Evolutionary conservation across 2,329 filamentous ascomycete genomes (phyloP), one percentile per base, ranked within the genome.

Genomic region (Clonostachys chloroleuca): DNA sequence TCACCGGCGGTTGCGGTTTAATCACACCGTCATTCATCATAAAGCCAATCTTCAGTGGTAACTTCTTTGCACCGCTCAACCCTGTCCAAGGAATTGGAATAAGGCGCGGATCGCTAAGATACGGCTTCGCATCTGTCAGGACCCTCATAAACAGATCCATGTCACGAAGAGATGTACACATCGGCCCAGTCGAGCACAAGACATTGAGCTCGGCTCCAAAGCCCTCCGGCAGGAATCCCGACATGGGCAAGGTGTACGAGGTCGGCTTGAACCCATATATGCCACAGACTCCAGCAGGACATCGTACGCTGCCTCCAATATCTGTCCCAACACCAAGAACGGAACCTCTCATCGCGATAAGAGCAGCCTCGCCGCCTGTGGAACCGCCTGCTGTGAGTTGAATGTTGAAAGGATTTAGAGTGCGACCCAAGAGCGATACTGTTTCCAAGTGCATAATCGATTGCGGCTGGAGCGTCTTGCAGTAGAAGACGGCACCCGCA

Each of bases 391-490:
- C 73, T 0, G 78, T 81, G 35, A 84, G 68, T 17, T 72, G 65
- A 1, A 78, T 72, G 50, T 86, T 86, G 48, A 76, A 68, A 0
- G 86, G 84, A 55, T 86, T 87, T 5, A 86, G 64, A 0, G 80
- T 80, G 34, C 78, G 73, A 3, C 83, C 83, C 48, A 78, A 82
- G 18, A 86, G 55, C 0, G 59, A 30, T 9, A 30, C 24, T 30
- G 60, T n/a, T 18, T 62, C 1, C 61, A 57, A 1, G 59, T 63
- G 53, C 60, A 72, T 73, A 43, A 82, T 64, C 0, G 72, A 74
- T 50, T 82, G 78, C 2, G 85, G 84, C 3, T 88, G 69, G 54
- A 86, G 87, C 1, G 85, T 88, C 63, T 88, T 88, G 53, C 79
- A 77, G 54, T 86, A 84, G 17, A 84, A 65, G 0, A 88, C 73